Evolutionary conservation across 768 basidiomycete species (phyloP).

Genomic region (Boletus eberwhitei): DNA sequence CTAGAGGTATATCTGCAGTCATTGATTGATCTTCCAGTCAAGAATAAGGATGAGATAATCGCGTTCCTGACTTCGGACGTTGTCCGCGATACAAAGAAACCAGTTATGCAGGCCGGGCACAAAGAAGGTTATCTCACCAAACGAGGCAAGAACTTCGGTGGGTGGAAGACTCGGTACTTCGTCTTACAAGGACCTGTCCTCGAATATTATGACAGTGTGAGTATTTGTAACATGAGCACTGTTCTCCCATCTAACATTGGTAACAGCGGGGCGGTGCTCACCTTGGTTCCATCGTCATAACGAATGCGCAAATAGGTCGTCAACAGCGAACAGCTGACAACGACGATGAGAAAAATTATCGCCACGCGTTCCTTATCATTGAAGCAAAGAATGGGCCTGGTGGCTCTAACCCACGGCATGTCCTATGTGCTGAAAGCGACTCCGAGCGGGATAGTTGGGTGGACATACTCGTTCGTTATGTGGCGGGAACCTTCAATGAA

Average conservation of each 20-base stretch:
- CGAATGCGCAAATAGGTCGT: conserved; percentile 94
- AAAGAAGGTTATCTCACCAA: conserved; percentile 97
- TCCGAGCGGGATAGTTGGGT: conserved; percentile 93
- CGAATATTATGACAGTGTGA: conserved; percentile 93
- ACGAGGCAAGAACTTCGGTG: conserved; percentile 95
- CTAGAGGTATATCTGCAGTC: conserved; percentile 86
- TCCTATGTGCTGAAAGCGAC: conserved; percentile 96
- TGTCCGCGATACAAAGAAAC: conserved; percentile 69
- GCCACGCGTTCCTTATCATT: conserved; percentile 96
- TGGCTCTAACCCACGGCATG: conserved; percentile 75
- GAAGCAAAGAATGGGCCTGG: conserved; percentile 76
- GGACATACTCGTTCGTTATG: conserved; percentile 85
- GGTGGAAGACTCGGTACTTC: conserved; percentile 96
- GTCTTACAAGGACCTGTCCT: conserved; percentile 87
- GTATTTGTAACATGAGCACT: conserved; percentile 33
- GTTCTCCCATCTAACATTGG: conserved; percentile 11
- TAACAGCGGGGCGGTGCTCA: conserved; percentile 83
- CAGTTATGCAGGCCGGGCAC: conserved; percentile 76
- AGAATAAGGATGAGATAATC: conserved; percentile 86
- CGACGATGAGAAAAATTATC: conserved; percentile 90
- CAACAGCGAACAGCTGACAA: conserved; percentile 67
- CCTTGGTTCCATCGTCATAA: conserved; percentile 85
- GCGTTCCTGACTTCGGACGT: conserved; percentile 91
- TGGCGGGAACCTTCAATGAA: conserved; percentile 76
- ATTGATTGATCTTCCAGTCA: conserved; percentile 75